Evolutionary conservation across 192 early-diverging fungal species (phyloP), one percentile per base, ranked within the genome.

Genomic region (Paraglomus brasilianum): DNA sequence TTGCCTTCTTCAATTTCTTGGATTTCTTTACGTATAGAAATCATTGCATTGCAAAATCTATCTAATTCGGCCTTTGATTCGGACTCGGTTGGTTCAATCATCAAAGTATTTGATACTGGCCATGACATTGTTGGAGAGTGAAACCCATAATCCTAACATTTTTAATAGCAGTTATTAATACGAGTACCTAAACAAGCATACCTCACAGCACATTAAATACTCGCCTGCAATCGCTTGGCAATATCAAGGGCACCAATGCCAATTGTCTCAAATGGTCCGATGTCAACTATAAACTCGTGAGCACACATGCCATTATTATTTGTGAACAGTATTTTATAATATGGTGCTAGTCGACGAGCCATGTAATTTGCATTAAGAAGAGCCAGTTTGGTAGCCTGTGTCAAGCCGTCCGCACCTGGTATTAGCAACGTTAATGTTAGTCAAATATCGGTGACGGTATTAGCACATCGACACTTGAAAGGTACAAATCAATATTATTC

Each of bases 61-160:
- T 99, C 97, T 15, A 99, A 80, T 80, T 99, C 97, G 70, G 79
- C 86, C 75, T 90, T 88, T 72, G 86, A 83, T 80, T 99, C 97
- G 64, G 93, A 96, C 77, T 99, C 97, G 53, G 97, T 99, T 15
- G 97, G 97, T 83, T 99, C 97, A 72, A 99, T 89, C 97, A 99
- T 99, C 52, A 99, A 88, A 11, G 97, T 99, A 87, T 97, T 96
- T 69, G 93, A 83, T 22, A 98, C 96, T 21, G 97, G 97, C 90
- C 95, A 99, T 17, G 95, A 97, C 97, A 99, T 99, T 75, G 97
- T 99, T 41, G 97, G 97, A 41, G 87, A 88, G 81, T 99, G 97
- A 86, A 99, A 99, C 21, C 95, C 93, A 75, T 98, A 99, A 81
- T 99, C 97, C 80, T 69, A 38, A 38, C 42, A 43, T 22, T 24